phyloP scores from a whole-genome alignment of 2,329 filamentous ascomycete genomes.

The Diplodia mutila region DNA sequence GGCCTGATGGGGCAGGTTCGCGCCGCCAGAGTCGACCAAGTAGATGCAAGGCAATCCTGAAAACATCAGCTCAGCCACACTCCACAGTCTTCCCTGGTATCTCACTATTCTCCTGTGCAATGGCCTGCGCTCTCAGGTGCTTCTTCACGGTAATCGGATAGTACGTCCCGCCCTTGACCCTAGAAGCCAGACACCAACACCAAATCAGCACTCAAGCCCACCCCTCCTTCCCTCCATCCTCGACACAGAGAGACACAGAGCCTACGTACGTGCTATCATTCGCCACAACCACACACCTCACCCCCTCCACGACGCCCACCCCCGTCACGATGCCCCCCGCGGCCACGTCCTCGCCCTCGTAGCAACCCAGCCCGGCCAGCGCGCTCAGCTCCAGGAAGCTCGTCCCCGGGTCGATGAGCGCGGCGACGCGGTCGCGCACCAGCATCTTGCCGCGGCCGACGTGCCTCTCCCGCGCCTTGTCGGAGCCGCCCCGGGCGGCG shows the following conservation, averaged over 20 bases:
- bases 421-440: constrained; percentile 83
- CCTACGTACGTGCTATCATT: constrained; percentile 77
- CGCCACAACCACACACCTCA: constrained; percentile 89
- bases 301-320: constrained; percentile 85
- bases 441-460: constrained; percentile 90
- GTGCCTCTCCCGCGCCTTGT: constrained; percentile 86
- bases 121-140: constrained; percentile 87
- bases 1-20: constrained; percentile 91
- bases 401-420: constrained; percentile 84
- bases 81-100: constrained; percentile 14
- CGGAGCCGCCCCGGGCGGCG: constrained; percentile 75
- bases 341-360: constrained; percentile 83
- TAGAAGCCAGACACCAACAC: constrained; percentile 22
- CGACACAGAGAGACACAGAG: too few relatives aligned
- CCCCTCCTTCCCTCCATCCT: neutral
- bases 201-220: neutral
- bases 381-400: constrained; percentile 92
- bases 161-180: constrained; percentile 93
- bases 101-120: constrained; percentile 85
- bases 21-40: constrained; percentile 92
- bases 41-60: constrained; percentile 76
- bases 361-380: constrained; percentile 85
- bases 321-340: constrained; percentile 92
- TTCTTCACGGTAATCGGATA: constrained; percentile 98
- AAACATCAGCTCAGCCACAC: neutral